Conservation (phyloP, 306 rosid genomes). For the Corylus americana region DNA sequence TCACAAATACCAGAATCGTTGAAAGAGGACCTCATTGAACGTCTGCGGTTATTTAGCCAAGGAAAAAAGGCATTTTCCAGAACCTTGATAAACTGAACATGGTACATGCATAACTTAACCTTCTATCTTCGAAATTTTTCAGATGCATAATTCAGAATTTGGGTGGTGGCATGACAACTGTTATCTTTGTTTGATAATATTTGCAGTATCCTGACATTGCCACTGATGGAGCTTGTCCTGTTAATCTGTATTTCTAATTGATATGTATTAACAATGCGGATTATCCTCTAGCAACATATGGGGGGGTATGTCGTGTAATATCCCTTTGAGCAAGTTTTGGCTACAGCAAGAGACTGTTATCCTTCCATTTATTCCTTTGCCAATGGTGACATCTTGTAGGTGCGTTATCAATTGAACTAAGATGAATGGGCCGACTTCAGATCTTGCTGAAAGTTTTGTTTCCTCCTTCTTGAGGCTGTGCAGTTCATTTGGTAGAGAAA, state of each 20-base stretch:
- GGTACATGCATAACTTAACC: conserved; percentile 27
- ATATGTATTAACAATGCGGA: conserved; percentile 25
- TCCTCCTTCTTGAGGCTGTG: conserved; percentile 49
- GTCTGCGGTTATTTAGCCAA: conserved; percentile 56
- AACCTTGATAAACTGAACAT: conserved; percentile 34
- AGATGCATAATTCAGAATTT: conserved; percentile 13
- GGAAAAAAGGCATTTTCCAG: conserved; percentile 40
- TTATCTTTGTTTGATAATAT: conserved; percentile 10
- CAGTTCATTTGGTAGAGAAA: conserved; percentile 51
- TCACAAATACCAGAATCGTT: conserved; percentile 68
- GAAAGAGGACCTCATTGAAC: conserved; percentile 58
- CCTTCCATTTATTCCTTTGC: conserved; percentile 26
- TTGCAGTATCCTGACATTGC: conserved; percentile 49
- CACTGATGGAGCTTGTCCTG: conserved; percentile 41
- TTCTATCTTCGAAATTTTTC: conserved; percentile 2
- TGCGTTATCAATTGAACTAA: conserved; percentile 30
- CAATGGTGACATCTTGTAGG: conserved; percentile 24
- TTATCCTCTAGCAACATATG: conserved; percentile 32
- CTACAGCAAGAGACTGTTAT: conserved; percentile 26
- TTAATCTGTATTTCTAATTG: conserved; percentile 42
- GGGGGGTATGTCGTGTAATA: conserved; percentile 38
- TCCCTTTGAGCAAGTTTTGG: conserved; percentile 41
- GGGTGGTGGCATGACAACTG: conserved; percentile 26
- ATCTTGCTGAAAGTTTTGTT: conserved; percentile 37
- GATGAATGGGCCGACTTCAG: conserved; percentile 34